Percentiles rank a stretch among this genome's conserved stretches.
Evolutionary conservation across 768 basidiomycete species (phyloP).

Genomic region (Mycena polygramma): DNA sequence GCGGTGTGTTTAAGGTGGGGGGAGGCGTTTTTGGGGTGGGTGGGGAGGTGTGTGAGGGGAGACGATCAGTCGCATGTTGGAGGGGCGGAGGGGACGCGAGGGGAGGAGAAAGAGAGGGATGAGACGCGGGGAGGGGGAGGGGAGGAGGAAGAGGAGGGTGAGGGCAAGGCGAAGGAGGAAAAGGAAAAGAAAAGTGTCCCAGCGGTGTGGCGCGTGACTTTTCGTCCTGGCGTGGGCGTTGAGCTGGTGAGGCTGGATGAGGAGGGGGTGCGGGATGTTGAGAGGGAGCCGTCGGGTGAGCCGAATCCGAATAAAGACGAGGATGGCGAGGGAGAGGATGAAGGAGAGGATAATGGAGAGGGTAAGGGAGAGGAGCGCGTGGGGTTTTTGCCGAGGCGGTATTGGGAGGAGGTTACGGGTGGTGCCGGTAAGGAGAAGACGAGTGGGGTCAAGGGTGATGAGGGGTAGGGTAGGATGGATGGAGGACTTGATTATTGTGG

Average conservation of each 20-base stretch:
- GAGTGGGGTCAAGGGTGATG: not conserved
- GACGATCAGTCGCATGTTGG: constrained; percentile 4
- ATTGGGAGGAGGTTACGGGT: constrained; percentile 59
- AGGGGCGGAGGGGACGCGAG: no score
- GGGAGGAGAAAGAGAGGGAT: constrained; percentile 27
- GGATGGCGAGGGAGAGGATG: constrained; percentile 51
- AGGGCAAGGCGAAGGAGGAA: constrained; percentile 2
- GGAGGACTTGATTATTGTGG: no score
- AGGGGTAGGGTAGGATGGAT: no score
- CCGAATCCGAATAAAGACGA: no score
- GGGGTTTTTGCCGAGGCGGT: constrained; percentile 86
- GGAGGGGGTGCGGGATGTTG: constrained; percentile 67
- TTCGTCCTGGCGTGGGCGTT: constrained; percentile 72
- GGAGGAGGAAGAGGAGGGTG: not conserved
- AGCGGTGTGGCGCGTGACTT: constrained; percentile 79
- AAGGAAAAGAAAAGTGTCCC: not conserved
- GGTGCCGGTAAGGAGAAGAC: not conserved
- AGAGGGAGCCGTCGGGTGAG: constrained; percentile 49
- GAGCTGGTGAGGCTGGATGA: constrained; percentile 62
- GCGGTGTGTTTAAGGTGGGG: constrained; percentile 81
- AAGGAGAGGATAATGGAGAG: not conserved
- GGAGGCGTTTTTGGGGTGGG: constrained; percentile 67
- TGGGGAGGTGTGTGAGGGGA: constrained; percentile 46
- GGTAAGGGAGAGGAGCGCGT: constrained; percentile 62
- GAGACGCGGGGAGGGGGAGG: constrained; percentile 7